Conservation (phyloP, 805 yeast genomes). For the Candida gorgasii region DNA sequence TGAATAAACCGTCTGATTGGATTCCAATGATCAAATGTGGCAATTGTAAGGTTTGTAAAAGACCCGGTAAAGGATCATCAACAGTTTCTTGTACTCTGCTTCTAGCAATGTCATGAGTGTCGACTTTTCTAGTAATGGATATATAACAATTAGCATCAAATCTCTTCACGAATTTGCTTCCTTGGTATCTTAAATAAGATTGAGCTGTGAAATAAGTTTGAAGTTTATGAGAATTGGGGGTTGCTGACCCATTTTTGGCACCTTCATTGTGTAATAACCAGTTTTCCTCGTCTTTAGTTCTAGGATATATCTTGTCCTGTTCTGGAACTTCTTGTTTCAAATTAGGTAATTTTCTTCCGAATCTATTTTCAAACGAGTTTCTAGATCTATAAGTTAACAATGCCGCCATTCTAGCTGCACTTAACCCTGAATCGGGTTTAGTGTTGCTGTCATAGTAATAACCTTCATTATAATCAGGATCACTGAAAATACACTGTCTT, state of each 20-base stretch:
- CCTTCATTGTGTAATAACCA: slow-evolving; percentile 93
- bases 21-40: slow-evolving; percentile 89
- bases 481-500: slow-evolving; percentile 92
- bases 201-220: slow-evolving; percentile 89
- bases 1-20: slow-evolving; percentile 88
- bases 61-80: slow-evolving; percentile 44
- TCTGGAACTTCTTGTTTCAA: slow-evolving; percentile 19
- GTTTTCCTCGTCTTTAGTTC: slow-evolving; percentile 63
- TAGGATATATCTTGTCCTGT: slow-evolving; percentile 39
- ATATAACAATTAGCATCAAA: slow-evolving; percentile 98
- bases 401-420: slow-evolving; percentile 98
- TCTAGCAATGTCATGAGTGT: slow-evolving; percentile 91
- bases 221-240: slow-evolving; percentile 11
- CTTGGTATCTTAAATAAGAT: slow-evolving; percentile 91
- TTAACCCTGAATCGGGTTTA: slow-evolving; percentile 82
- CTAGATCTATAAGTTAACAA: slow-evolving; percentile 88
- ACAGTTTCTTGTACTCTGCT: slow-evolving; percentile 52
- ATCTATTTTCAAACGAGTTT: slow-evolving; percentile 85
- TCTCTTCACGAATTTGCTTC: slow-evolving; percentile 81
- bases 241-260: slow-evolving; percentile 22
- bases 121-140: slow-evolving; percentile 88
- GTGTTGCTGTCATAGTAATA: slow-evolving; percentile 70
- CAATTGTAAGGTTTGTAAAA: slow-evolving; percentile 59
- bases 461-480: slow-evolving; percentile 91
- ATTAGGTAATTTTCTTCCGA: slow-evolving; percentile 68